Evolutionary conservation across 352 stramenopile genomes (phyloP), one percentile per base, ranked within the genome.

Genomic region (Phytophthora tentaculata): DNA sequence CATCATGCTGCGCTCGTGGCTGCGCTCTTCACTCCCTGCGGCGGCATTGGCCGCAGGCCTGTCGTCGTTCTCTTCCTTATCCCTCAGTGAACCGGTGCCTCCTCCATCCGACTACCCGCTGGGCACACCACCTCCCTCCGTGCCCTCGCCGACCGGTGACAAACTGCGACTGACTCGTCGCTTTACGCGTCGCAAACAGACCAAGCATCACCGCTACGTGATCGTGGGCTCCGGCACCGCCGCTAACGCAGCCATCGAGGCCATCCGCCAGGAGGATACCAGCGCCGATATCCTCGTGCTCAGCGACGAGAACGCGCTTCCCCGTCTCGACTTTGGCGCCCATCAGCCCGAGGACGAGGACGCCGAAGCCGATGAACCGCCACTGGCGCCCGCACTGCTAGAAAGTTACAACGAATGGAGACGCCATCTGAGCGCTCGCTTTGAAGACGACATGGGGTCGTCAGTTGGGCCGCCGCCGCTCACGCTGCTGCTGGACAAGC

Each of bases 351-450:
- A 79, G 0, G 68, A 79, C 13, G 32, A 56, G 10, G 66, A 60
- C 14, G 45, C 60, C 6, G 47, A 67, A n/a, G 76, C 74, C 16
- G 45, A 63, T 5, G 49, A 67, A 17, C 71, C 75, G 22, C 41
- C 58, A 19, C 63, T 92, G 17, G 70, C 76, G 0, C 74, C 88
- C 26, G 77, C 87, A 14, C 67, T 97, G n/a, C 60, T 95, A 26
- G 74, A 91, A 58, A 91, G 86, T 23, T 97, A 96, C 81, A 97
- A 97, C 69, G 90, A 97, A 67, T 97, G 91, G 89, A 80, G 91
- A 8, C 83, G 91, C 22, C 92, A 97, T 60, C 79, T 97, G 19
- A 90, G 81, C 17, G 83, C 85, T 22, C 76, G 77, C 8, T 85
- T 97, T 20, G 91, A 97, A 54, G 81, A 88, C 41, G 89, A 96